A percentile compares a stretch with the other conserved stretches of the same genome.
Evolutionary conservation across 1,139 yeast genomes (phyloP).

Genomic region (Geotrichum reessii): DNA sequence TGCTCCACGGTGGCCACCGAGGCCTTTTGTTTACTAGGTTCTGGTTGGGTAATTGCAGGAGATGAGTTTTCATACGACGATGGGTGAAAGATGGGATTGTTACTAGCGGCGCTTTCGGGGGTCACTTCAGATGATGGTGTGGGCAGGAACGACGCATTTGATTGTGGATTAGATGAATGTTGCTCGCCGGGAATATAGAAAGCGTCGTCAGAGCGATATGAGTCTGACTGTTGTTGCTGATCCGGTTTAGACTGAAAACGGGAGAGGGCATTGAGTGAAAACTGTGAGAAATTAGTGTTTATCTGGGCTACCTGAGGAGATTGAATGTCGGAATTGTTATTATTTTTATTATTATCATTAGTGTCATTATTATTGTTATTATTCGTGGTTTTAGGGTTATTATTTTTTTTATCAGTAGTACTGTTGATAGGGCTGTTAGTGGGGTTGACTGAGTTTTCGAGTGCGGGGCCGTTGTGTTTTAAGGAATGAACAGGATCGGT

Average conservation of each 20-base stretch:
- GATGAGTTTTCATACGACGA: not conserved
- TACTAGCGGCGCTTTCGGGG: not conserved
- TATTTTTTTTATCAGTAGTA: not conserved
- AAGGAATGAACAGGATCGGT: not conserved
- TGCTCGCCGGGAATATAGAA: slow-evolving; percentile 2
- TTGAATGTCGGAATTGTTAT: not conserved
- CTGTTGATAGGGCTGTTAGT: not conserved
- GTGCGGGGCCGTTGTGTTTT: not conserved
- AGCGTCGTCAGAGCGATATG: not conserved
- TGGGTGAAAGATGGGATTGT: not conserved
- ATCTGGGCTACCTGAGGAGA: not conserved
- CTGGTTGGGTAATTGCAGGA: not conserved
- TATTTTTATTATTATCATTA: not conserved
- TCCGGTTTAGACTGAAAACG: slow-evolving; percentile 4
- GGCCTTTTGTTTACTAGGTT: not conserved
- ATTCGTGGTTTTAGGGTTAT: too few relatives aligned
- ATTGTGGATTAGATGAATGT: not conserved
- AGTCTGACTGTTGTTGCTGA: not conserved
- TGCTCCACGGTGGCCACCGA: not conserved
- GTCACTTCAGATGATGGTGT: slow-evolving; percentile 1
- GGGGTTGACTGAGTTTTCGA: not conserved
- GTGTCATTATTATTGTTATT: not conserved
- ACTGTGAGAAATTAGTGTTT: not conserved
- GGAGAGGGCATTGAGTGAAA: slow-evolving; percentile 6
- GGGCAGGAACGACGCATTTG: not conserved